Evolutionary conservation across 148 eudicot genomes (phyloP).

Genomic region (Dysphania ambrosioides): DNA sequence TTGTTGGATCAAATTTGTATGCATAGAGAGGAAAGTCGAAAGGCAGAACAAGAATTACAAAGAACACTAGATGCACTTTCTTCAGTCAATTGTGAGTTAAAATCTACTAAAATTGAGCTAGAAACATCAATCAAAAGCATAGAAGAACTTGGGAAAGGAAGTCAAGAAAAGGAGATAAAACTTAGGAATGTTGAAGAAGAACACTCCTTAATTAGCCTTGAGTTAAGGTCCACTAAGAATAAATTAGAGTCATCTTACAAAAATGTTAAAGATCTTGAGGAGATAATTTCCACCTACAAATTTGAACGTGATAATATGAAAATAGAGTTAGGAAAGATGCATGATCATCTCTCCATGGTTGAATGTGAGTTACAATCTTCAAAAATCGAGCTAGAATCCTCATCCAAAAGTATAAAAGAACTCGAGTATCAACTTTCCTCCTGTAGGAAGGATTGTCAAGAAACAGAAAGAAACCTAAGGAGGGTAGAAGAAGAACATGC

Average conservation of each 20-base stretch:
- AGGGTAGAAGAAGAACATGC: conserved; percentile 7
- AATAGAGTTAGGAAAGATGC: not conserved
- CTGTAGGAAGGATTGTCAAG: not conserved
- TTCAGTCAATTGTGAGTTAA: conserved; percentile 9
- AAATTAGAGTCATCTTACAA: conserved; percentile 9
- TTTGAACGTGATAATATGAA: conserved; percentile 3
- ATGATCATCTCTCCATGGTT: conserved; percentile 1
- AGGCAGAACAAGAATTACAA: not conserved
- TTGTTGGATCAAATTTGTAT: conserved; percentile 20
- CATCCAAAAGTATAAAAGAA: not conserved
- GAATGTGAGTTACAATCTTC: conserved; percentile 1
- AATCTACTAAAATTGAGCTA: not conserved
- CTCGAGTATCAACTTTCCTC: conserved; percentile 11
- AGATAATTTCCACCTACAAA: not conserved
- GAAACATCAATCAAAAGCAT: not conserved
- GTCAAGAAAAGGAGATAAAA: not conserved
- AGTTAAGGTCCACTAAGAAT: not conserved
- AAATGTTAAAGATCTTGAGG: conserved; percentile 6
- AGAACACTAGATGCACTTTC: not conserved
- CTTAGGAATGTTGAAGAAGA: not conserved
- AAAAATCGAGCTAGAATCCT: not conserved
- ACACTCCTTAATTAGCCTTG: not conserved
- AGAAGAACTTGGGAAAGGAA: conserved; percentile 12
- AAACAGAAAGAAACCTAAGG: not conserved
- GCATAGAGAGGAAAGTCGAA: conserved; percentile 1